These are phyloP conservation scores for Bretschneidera sinensis DNA, from an alignment of 345 rosid genomes.

Conservation along the genomic window DNA sequence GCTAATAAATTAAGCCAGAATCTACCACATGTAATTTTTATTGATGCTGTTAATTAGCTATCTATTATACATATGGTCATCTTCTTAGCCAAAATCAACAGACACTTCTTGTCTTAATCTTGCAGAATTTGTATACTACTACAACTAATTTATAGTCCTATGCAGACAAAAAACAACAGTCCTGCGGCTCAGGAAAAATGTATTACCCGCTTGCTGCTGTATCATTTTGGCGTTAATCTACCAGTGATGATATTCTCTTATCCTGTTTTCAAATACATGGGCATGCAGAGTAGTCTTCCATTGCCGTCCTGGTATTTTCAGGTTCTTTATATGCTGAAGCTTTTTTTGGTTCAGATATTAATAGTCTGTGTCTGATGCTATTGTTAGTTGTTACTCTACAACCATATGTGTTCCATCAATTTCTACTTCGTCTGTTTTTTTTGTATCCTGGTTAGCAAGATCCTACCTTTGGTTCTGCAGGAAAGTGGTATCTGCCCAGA, in stretches of 20 bases:
- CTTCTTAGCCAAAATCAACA: not conserved
- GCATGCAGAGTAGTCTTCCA: constrained; percentile 88
- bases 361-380: constrained; percentile 19
- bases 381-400: not conserved
- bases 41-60: not conserved
- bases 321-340: constrained; percentile 64
- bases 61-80: not conserved
- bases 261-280: constrained; percentile 93
- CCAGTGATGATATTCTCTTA: constrained; percentile 84
- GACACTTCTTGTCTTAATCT: not conserved
- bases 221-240: constrained; percentile 82
- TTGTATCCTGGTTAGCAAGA: constrained; percentile 12
- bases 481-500: constrained; percentile 69
- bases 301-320: constrained; percentile 99
- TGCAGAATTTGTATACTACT: not conserved
- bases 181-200: constrained; percentile 92
- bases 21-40: not conserved
- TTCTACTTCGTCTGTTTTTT: not conserved
- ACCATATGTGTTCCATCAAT: not conserved
- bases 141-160: constrained; percentile 20
- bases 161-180: constrained; percentile 77
- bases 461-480: constrained; percentile 37
- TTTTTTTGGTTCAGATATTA: constrained; percentile 31
- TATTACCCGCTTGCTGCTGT: constrained; percentile 63
- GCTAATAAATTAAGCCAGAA: not conserved